Conservation (phyloP, 805 yeast species). For the Kurtzmaniella cleridarum region DNA sequence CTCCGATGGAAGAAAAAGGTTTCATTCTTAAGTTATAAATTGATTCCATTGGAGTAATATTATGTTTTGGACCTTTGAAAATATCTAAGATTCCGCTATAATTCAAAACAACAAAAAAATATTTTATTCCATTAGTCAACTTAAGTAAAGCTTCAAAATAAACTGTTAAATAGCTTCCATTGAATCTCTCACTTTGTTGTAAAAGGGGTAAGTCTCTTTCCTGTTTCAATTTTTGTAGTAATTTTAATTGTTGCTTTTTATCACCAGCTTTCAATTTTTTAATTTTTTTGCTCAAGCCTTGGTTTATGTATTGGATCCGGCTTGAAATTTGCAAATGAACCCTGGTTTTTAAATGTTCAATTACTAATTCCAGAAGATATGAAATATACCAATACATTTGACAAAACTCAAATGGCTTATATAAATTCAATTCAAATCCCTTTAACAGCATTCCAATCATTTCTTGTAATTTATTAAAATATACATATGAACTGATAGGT, state of each 20-base stretch:
- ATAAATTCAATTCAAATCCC: slow-evolving; percentile 73
- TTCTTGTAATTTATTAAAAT: slow-evolving; percentile 54
- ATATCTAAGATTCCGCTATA: slow-evolving; percentile 15
- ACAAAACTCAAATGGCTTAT: slow-evolving; percentile 63
- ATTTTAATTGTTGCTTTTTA: slow-evolving; percentile 35
- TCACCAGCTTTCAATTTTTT: slow-evolving; percentile 48
- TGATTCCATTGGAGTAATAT: slow-evolving; percentile 16
- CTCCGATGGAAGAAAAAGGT: slow-evolving; percentile 74
- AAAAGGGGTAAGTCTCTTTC: slow-evolving; percentile 32
- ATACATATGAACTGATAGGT: slow-evolving; percentile 69
- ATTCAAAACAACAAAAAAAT: slow-evolving; percentile 14
- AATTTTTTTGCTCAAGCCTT: slow-evolving; percentile 30
- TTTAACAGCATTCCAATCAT: slow-evolving; percentile 71
- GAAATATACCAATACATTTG: slow-evolving; percentile 65
- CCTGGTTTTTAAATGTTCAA: slow-evolving; percentile 42
- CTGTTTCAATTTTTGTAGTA: slow-evolving; percentile 22
- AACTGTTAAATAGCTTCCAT: slow-evolving; percentile 14
- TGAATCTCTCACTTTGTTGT: slow-evolving; percentile 18
- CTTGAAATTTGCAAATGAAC: slow-evolving; percentile 25
- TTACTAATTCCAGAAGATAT: slow-evolving; percentile 36
- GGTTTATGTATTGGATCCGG: slow-evolving; percentile 29
- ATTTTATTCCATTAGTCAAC: slow-evolving; percentile 17
- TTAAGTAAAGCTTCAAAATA: slow-evolving; percentile 12
- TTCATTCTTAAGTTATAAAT: slow-evolving; percentile 56
- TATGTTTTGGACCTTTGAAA: slow-evolving; percentile 22